Evolutionary conservation across 129 eudicot genomes (phyloP), one percentile per base, ranked within the genome.

Genomic region (Flaveria robusta): DNA sequence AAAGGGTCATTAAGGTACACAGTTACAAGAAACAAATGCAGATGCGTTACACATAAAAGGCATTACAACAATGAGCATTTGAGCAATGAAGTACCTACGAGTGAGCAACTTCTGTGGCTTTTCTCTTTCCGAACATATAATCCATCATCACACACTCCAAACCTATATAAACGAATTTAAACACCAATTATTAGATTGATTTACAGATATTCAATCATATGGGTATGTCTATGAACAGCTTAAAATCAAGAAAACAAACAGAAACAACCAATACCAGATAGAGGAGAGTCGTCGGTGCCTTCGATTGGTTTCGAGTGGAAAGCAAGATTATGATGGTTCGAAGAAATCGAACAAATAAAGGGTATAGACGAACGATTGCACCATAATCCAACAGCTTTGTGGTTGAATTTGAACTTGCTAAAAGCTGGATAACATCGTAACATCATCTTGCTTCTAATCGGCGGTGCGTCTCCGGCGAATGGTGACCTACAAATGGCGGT

Each of bases 51-150:
- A 42, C 24, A 29, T n/a, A 52, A 67, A 70, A 26, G 19, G 7
- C 67, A 20, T 8, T n/a, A n/a, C n/a, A 15, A 54, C 37, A 39
- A 0, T 10, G 55, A 55, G n/a, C n/a, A n/a, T n/a, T n/a, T 26
- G 59, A 41, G 39, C 5, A 46, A 71, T n/a, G 39, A 77, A 85
- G 73, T 93, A 93, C 86, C 90, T 79, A 93, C 97, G 87, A 88
- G 87, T 91, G 98, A 88, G 93, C 97, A 85, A 91, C 88, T 83
- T 91, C 81, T 64, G 97, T 91, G 9, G 96, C 92, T 68, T 87
- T 90, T 66, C 73, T 88, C 81, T 87, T 87, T 19, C 98, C 98
- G n/a, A 87, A 79, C 9, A 93, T 54, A 65, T 88, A 93, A 26
- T 87, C 98, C 83, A 82, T 74, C 87, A 90, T 83, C 15, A 83